Conservation (phyloP, 139 green algal species). For the Diplosphaera chodatii region DNA sequence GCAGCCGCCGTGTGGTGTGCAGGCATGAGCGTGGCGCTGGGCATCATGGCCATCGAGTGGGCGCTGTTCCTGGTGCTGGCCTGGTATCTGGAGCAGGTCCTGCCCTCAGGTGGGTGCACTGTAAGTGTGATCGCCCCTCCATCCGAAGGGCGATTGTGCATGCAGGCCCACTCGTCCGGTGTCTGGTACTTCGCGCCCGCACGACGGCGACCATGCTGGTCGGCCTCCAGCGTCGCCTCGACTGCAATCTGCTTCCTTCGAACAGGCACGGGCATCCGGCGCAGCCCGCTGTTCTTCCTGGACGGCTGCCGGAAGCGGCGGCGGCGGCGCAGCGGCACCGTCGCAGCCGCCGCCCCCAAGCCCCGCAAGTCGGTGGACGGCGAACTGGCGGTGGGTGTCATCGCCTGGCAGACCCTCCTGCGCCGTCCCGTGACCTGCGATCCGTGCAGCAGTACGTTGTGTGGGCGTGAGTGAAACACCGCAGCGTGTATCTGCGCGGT, state of each 20-base stretch:
- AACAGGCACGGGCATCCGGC: constrained; percentile 58
- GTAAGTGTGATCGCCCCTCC: no score
- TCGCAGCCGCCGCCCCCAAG: neutral
- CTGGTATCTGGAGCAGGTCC: constrained; percentile 77
- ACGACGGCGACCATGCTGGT: no score
- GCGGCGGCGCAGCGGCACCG: neutral
- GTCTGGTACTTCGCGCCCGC: no score
- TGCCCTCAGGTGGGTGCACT: constrained; percentile 27
- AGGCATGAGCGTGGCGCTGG: constrained; percentile 41
- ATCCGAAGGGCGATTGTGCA: no score
- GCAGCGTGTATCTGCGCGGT: no score
- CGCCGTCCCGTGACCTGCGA: no score
- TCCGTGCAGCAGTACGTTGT: no score
- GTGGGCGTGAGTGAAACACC: no score
- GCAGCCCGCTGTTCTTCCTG: constrained; percentile 91
- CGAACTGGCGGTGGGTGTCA: neutral
- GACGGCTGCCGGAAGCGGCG: constrained; percentile 11
- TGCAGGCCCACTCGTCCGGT: no score
- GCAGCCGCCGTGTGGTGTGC: neutral
- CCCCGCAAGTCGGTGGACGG: neutral
- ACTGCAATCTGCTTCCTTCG: no score
- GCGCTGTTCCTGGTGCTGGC: constrained; percentile 63
- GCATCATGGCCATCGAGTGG: constrained; percentile 76
- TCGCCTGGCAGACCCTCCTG: no score
- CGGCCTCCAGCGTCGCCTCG: no score